phyloP scores from a whole-genome alignment of 768 basidiomycete genomes.

The Rhodocollybia butyracea region DNA sequence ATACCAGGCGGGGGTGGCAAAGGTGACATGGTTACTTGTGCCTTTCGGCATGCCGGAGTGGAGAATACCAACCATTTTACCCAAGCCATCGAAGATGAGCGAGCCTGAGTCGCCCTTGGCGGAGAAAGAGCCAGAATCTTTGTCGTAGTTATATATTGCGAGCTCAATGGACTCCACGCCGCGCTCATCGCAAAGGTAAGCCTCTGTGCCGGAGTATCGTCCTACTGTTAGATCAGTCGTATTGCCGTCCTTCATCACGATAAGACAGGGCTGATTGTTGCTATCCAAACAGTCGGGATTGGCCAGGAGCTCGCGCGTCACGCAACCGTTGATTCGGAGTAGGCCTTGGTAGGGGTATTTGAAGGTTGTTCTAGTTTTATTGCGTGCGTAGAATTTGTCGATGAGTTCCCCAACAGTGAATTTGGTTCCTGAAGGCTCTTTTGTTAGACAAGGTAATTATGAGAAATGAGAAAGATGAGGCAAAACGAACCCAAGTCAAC shows the following conservation, averaged over 20 bases:
- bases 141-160: conserved; percentile 30
- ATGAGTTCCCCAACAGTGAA: not conserved
- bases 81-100: conserved; percentile 30
- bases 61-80: conserved; percentile 7
- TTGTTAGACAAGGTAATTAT: not conserved
- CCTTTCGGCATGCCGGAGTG: conserved; percentile 22
- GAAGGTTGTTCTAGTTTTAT: not conserved
- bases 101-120: conserved; percentile 38
- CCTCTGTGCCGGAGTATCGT: conserved; percentile 28
- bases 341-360: not conserved
- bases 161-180: conserved; percentile 11
- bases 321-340: not conserved
- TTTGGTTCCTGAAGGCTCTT: not conserved
- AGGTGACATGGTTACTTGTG: conserved; percentile 20
- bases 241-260: conserved; percentile 34
- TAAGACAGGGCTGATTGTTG: conserved; percentile 24
- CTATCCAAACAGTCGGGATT: conserved; percentile 26
- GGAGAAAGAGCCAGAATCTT: conserved; percentile 28
- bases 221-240: conserved; percentile 35
- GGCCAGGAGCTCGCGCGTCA: not conserved
- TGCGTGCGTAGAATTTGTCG: not conserved
- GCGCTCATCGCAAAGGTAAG: conserved; percentile 23
- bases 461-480: no score
- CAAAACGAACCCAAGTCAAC: not conserved
- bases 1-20: conserved; percentile 18